Evolutionary conservation across 2,329 filamentous ascomycete genomes (phyloP), one percentile per base, ranked within the genome.

Genomic region (Penicillium sp.): DNA sequence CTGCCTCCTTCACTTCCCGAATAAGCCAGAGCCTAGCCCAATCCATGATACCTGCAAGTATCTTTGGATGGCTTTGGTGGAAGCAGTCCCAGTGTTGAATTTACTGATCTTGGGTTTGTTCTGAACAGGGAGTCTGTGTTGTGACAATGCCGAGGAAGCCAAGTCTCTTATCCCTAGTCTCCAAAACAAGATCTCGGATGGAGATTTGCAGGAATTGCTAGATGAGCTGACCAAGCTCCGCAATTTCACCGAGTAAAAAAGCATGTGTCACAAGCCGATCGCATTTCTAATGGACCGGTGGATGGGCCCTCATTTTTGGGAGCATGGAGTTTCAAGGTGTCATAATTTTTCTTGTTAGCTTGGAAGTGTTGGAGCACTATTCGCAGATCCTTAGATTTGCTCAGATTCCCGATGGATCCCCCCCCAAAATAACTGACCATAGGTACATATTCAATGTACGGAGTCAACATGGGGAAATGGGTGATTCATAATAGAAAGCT

Each of bases 101-200:
- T 49, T 39, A 57, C 38, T 42, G 36, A 51, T 40, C 36, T 27
- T 18, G 4, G 13, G 27, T 60, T 45, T 47, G 14, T 34, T 54
- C 39, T 32, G 39, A 50, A 58, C 68, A 95, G 92, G 91, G 32
- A 96, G 90, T 30, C 80, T 99, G 36, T 96, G 91, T 74, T 96
- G 92, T 71, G 92, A 96, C 67, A 88, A 86, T 41, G 88, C 91
- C 55, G 94, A 99, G 70, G 95, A 99, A 76, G 94, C 94, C 57
- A 97, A 96, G 78, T 96, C 91, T 8, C 81, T 99, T 55, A 96
- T 99, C 59, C 95, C 94, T 1, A 96, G 83, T 63, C 74, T 99
- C 47, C 82, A 86, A 64, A 87, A 91, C 74, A 99, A 99, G 78
- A 95, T 97, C 68, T 83, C 83, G 57, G 93, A 97, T 70, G 89